Base-by-base conservation (phyloP, 2,329 filamentous ascomycete species). In the Sporothrix variecibatus region DNA sequence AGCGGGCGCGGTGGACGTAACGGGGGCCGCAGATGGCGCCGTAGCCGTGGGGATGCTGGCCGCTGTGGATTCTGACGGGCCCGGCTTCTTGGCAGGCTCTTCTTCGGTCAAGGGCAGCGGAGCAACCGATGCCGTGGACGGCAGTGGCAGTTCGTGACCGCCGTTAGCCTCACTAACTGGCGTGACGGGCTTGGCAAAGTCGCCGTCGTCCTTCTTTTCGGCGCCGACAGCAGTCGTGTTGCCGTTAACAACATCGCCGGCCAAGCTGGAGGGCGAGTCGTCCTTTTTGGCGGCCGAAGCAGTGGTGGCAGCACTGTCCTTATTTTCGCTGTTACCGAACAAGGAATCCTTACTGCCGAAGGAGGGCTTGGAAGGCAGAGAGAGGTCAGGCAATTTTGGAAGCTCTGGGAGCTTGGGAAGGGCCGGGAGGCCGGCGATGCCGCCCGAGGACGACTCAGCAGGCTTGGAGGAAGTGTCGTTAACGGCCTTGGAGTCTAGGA, bases 101-200 rank as follows among this genome's bases (percentile, higher is more conserved):
- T 49, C 43, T 12, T 51, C 65, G 20, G 26, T 68, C 17, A 68
- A 20, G 15, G 65, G 31, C 2, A 38, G 11, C n/a, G 43, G 43
- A 2, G 46, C 49, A 8, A n/a, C 38, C 8, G 49, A 38, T 56
- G 20, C 8, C 38, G 49, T 46, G 3, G n/a, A 20, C 43, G 23
- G 2, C 2, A 8, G 5, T 9, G 65, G 11, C 26, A 15, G 28
- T 43, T 46, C 38, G 34, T 23, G 12, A 31, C 46, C 23, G 17
- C 23, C 49, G n/a, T 68, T 69, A 26, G 56, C 38, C 26, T 73
- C 72, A 43, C 72, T 73, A 3, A 73, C 64, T 2, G 72, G 72
- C n/a, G 72, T 73, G 8, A 73, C 72, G 20, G 72, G 72, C 40
- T 73, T 73, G 64, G 64, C 56, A 38, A 73, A 60, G 11, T 73